Evolutionary conservation across 75 land plant species (phyloP).

Genomic region (Pinus tabuliformis): DNA sequence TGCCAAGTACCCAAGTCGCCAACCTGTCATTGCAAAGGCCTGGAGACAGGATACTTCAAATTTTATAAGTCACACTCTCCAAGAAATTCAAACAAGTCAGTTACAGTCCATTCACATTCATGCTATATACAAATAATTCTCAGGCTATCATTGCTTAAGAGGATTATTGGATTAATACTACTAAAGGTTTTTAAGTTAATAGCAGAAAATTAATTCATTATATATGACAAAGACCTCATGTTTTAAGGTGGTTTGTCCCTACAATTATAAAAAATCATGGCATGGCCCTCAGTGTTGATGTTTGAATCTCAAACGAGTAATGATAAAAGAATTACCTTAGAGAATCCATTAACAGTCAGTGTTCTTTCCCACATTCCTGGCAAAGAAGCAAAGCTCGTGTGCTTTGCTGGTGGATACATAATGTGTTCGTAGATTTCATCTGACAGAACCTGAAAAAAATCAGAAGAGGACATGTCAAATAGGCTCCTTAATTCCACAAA

Average conservation of each 20-base stretch:
- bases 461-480: not conserved
- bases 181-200: not conserved
- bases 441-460: conserved; percentile 67
- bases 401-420: conserved; percentile 88
- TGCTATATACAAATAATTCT: not conserved
- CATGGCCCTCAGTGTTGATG: not conserved
- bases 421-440: conserved; percentile 99
- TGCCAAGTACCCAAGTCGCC: conserved; percentile 99
- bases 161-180: not conserved
- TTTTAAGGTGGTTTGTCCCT: not conserved
- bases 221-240: not conserved
- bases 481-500: not conserved
- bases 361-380: conserved; percentile 99
- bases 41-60: conserved; percentile 16
- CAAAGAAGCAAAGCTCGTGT: conserved; percentile 95
- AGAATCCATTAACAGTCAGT: conserved; percentile 94
- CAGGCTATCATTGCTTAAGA: not conserved
- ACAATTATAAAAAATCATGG: not conserved
- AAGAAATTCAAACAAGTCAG: not conserved
- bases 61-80: not conserved
- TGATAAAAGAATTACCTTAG: conserved; percentile 59
- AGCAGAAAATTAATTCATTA: not conserved
- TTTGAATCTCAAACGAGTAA: not conserved
- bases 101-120: not conserved
- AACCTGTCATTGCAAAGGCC: conserved; percentile 99